These are phyloP conservation scores for Podospora appendiculata DNA, from an alignment of 495 filamentous ascomycete genomes.

Conservation along the genomic window DNA sequence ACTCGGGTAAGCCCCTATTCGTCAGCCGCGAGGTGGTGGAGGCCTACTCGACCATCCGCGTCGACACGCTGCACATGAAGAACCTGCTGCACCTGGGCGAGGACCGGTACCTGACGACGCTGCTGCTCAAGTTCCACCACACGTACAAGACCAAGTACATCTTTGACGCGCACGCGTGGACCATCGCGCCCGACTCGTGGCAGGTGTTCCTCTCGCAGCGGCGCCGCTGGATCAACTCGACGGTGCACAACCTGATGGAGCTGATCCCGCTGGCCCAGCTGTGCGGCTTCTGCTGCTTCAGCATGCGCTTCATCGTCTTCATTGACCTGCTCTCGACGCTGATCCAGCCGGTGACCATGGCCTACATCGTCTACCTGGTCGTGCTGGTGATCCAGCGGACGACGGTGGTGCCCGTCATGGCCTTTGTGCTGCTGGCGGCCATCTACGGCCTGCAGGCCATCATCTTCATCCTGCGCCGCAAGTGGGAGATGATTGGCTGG, in stretches of 20 bases:
- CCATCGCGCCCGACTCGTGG: conserved; percentile 90
- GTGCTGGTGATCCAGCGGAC: conserved; percentile 55
- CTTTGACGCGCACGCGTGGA: conserved; percentile 87
- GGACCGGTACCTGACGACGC: conserved; percentile 91
- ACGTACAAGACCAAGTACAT: conserved; percentile 98
- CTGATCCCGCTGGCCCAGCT: conserved; percentile 88
- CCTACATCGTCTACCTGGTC: conserved; percentile 85
- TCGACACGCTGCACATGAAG: conserved; percentile 98
- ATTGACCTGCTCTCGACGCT: conserved; percentile 86
- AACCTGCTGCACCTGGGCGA: conserved; percentile 92
- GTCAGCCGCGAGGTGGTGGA: conserved; percentile 87
- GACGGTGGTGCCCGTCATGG: conserved; percentile 64
- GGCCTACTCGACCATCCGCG: conserved; percentile 79
- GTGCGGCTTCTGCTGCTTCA: conserved; percentile 99
- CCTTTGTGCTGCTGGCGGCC: conserved; percentile 83
- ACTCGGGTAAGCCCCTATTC: conserved; percentile 91
- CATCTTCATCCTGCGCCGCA: conserved; percentile 90
- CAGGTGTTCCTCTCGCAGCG: conserved; percentile 93
- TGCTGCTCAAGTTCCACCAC: conserved; percentile 86
- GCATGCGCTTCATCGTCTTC: conserved; percentile 97
- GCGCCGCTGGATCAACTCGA: conserved; percentile 99
- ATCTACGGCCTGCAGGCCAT: conserved; percentile 96
- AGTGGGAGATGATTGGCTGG: conserved; percentile 99
- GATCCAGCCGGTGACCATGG: conserved; percentile 86
- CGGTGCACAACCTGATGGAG: conserved; percentile 94